Evolutionary conservation across 2,329 filamentous ascomycete species (phyloP), one percentile per base, ranked within the genome.

Genomic region (Diaporthe sp.): DNA sequence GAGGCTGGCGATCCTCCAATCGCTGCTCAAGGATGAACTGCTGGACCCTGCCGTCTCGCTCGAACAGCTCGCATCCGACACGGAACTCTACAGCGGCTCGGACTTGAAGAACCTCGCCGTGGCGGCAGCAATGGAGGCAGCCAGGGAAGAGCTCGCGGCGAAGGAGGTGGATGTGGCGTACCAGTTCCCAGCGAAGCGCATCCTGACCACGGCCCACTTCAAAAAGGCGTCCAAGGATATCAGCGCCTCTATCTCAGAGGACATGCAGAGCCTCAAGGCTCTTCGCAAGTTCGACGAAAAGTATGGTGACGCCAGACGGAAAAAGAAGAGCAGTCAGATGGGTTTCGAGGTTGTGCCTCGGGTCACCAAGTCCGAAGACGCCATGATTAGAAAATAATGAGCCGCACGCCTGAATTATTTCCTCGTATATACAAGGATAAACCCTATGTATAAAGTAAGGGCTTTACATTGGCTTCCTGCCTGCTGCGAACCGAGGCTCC

Each of bases 261-360:
- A 99, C 80, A 98, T 98, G 96, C 88, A 91, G 65, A 94, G 92
- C 42, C 86, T 99, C 76, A 91, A 91, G 77, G 94, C 94, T 17
- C 98, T 99, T 79, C 90, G 94, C 79, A 97, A 97, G 84, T 99
- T 98, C 80, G 97, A 99, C 81, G 94, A 98, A 84, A 94, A 96
- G 82, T 99, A 96, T 82, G 96, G 97, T 35, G 95, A 98, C 81
- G 90, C 93, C 47, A 93, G 91, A 80, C 89, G 90, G 78, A 89
- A 90, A 80, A 91, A 90, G 81, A 92, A 90, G 82, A 91, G 85
- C 79, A 85, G 84, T 75, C 83, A 81, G 9, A 89, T 93, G 84
- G 92, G 92, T 0, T 93, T 93, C 79, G 90, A 86, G 68, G 84
- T 88, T 3, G 79, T 85, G 5, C 79, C 82, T 0, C 85, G 82